These are phyloP conservation scores for Barnettozyma sucrosica DNA, from an alignment of 805 yeast species.

Conservation along the genomic window DNA sequence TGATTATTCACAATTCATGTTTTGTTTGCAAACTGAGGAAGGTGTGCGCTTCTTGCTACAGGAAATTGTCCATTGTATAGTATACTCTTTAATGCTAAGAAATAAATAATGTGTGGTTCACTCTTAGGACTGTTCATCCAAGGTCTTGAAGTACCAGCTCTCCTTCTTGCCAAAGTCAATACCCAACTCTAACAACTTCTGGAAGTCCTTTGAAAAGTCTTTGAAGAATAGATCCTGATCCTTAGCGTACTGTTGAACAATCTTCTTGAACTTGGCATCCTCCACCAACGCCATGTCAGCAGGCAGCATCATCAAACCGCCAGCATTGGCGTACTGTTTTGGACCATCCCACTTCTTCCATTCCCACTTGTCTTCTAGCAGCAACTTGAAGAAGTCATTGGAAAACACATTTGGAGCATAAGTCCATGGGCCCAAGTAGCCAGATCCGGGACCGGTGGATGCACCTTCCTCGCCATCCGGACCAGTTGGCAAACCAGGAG, in stretches of 20 bases:
- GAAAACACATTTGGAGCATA: constrained; percentile 68
- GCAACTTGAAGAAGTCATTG: constrained; percentile 62
- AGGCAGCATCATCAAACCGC: constrained; percentile 80
- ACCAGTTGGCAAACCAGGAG: constrained; percentile 21
- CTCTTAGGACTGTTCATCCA: constrained; percentile 53
- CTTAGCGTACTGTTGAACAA: constrained; percentile 64
- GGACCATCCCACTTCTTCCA: constrained; percentile 57
- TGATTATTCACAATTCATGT: no score
- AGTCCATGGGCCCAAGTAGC: constrained; percentile 90
- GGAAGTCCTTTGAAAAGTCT: constrained; percentile 63
- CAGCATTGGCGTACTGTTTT: constrained; percentile 53
- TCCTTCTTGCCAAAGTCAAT: constrained; percentile 46
- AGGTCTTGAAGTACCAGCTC: constrained; percentile 50
- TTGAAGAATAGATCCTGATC: constrained; percentile 24
- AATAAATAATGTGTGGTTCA: not conserved
- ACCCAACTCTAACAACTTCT: constrained; percentile 72
- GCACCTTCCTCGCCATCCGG: constrained; percentile 12
- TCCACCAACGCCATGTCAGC: constrained; percentile 68
- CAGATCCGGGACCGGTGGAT: constrained; percentile 42
- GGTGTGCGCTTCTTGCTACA: no score
- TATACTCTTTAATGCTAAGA: not conserved
- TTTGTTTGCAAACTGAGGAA: no score
- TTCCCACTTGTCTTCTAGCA: constrained; percentile 50
- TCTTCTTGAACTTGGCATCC: constrained; percentile 51
- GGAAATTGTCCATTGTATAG: not conserved